These are phyloP conservation scores for Magnusiomyces paraingens DNA, from an alignment of 1,139 yeast genomes.

Conservation along the genomic window DNA sequence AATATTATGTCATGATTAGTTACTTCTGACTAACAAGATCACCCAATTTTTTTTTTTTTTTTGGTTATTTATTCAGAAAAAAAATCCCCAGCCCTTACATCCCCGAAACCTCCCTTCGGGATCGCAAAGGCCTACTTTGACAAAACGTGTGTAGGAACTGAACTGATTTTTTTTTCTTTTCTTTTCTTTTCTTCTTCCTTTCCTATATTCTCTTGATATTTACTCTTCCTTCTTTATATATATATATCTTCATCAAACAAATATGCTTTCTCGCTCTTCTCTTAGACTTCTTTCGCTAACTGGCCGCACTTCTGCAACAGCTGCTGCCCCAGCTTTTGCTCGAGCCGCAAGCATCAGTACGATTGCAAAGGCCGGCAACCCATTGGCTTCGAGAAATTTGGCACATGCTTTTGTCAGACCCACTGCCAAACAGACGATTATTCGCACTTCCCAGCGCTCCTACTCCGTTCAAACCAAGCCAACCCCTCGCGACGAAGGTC, in stretches of 20 bases:
- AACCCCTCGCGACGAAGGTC: slow-evolving; percentile 22
- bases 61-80: too few species aligned
- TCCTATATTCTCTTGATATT: background rate
- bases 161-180: background rate
- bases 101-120: too few species aligned
- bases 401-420: slow-evolving; percentile 3
- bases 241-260: background rate
- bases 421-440: background rate
- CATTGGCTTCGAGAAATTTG: too few species aligned
- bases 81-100: background rate
- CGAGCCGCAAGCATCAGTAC: too few species aligned
- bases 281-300: background rate
- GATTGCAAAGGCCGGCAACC: too few species aligned
- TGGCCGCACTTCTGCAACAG: too few species aligned
- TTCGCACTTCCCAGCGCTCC: background rate
- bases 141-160: background rate
- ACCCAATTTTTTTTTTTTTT: background rate
- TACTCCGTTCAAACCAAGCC: slow-evolving; percentile 3
- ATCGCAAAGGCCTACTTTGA: too few species aligned
- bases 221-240: background rate
- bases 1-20: too few species aligned
- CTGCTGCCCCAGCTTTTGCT: too few species aligned
- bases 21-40: too few species aligned
- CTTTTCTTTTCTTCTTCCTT: background rate
- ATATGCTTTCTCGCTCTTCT: slow-evolving; percentile 11